Evolutionary conservation across 2,329 filamentous ascomycete genomes (phyloP).

Genomic region (Fusarium equiseti): DNA sequence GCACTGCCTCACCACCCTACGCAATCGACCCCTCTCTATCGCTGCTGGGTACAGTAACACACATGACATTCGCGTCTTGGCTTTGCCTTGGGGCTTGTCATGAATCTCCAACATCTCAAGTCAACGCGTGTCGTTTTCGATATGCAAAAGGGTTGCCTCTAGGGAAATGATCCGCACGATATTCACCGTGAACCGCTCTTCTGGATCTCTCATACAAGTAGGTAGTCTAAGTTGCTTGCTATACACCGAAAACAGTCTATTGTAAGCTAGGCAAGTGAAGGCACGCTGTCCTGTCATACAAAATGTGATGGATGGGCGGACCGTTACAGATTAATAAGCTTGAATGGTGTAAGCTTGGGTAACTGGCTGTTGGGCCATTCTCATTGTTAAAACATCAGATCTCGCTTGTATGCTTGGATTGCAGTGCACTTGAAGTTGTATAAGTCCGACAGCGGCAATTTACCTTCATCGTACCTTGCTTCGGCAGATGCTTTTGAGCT

Average conservation of each 20-base stretch:
- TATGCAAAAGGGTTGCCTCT: not conserved
- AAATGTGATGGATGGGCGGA: not conserved
- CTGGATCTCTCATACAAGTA: slow-evolving; percentile 2
- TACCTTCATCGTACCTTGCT: not conserved
- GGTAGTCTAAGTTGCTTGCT: not conserved
- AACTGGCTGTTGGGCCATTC: not conserved
- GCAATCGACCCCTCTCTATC: slow-evolving; percentile 46
- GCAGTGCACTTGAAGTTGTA: not conserved
- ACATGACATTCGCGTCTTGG: slow-evolving; percentile 39
- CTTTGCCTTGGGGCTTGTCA: slow-evolving; percentile 20
- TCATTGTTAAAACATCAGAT: not conserved
- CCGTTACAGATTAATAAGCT: slow-evolving; percentile 4
- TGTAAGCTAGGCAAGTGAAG: not conserved
- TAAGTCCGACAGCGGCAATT: slow-evolving; percentile 1
- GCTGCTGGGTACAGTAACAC: slow-evolving; percentile 2
- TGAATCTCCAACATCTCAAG: not conserved
- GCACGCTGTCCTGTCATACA: not conserved
- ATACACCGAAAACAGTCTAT: not conserved
- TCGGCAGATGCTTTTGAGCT: slow-evolving; percentile 7
- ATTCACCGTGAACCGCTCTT: slow-evolving; percentile 7
- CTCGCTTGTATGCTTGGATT: not conserved
- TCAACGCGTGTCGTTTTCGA: slow-evolving; percentile 19
- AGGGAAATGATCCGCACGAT: slow-evolving; percentile 12
- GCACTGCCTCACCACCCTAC: slow-evolving; percentile 48
- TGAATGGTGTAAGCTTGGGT: slow-evolving; percentile 15